These are phyloP conservation scores for Trichothecium sympodiale DNA, from an alignment of 2,329 filamentous ascomycete species.

Conservation along the genomic window DNA sequence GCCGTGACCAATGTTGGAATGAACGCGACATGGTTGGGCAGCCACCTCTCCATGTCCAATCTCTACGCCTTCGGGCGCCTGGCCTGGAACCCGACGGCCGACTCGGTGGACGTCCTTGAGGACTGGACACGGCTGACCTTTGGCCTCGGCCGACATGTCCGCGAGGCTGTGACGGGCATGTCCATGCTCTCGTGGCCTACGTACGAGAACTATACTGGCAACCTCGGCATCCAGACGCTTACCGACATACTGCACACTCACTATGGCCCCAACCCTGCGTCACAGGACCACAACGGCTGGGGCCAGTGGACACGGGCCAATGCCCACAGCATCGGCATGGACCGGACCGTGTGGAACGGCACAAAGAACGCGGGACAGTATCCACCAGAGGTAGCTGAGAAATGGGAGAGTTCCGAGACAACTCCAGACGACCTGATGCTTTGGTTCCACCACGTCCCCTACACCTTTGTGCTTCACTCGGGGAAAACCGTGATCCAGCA, in stretches of 20 bases:
- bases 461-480: constrained; percentile 49
- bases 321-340: constrained; percentile 51
- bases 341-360: constrained; percentile 56
- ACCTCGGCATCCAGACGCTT: constrained; percentile 58
- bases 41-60: constrained; percentile 60
- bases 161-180: constrained; percentile 48
- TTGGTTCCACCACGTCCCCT: constrained; percentile 67
- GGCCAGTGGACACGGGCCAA: constrained; percentile 64
- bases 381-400: constrained; percentile 43
- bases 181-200: constrained; percentile 60
- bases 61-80: constrained; percentile 58
- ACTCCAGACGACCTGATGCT: constrained; percentile 58
- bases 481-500: constrained; percentile 59
- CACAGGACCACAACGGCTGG: constrained; percentile 57
- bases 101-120: constrained; percentile 34
- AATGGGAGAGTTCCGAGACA: constrained; percentile 48
- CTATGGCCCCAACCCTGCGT: constrained; percentile 56
- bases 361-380: constrained; percentile 58
- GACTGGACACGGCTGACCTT: constrained; percentile 63
- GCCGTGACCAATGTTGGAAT: constrained; percentile 58
- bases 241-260: constrained; percentile 57
- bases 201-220: constrained; percentile 61
- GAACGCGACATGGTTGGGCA: constrained; percentile 58
- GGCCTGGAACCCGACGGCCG: constrained; percentile 49
- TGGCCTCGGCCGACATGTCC: constrained; percentile 38